Conservation (phyloP, 768 basidiomycete genomes). For the Tricholoma saponaceum region DNA sequence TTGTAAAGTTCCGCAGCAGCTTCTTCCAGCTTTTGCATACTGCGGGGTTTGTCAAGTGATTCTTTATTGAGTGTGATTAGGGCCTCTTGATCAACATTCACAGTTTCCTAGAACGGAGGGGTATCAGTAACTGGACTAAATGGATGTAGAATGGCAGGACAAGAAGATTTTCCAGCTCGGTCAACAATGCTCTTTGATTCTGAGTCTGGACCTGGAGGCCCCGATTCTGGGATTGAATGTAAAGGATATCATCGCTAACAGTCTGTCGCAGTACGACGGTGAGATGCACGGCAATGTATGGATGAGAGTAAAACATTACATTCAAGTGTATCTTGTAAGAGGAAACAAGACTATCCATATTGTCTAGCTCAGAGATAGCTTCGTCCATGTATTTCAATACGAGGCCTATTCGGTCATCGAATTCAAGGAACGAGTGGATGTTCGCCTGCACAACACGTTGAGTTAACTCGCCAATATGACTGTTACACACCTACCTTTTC, state of each 20-base stretch:
- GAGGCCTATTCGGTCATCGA: conserved; percentile 83
- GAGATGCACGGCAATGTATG: not conserved
- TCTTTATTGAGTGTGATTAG: conserved; percentile 81
- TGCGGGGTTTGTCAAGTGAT: conserved; percentile 74
- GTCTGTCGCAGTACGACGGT: conserved; percentile 49
- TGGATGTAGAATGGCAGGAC: conserved; percentile 22
- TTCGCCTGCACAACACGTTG: conserved; percentile 62
- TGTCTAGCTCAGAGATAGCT: conserved; percentile 83
- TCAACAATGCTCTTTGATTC: conserved; percentile 83
- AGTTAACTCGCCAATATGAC: conserved; percentile 2
- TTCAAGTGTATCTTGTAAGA: conserved; percentile 97
- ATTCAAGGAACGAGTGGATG: conserved; percentile 95
- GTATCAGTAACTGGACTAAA: not conserved
- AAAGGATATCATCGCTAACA: conserved; percentile 91
- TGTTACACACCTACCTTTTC: conserved; percentile 65
- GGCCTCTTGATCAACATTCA: conserved; percentile 81
- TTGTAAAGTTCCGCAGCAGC: conserved; percentile 91
- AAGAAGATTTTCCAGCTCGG: conserved; percentile 84
- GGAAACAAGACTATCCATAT: conserved; percentile 83
- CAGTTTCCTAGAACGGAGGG: conserved; percentile 58
- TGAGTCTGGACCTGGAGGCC: conserved; percentile 97
- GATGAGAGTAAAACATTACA: conserved; percentile 41
- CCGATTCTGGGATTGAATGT: conserved; percentile 94
- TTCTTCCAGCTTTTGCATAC: conserved; percentile 76
- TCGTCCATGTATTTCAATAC: conserved; percentile 90